Evolutionary conservation across 164 flowering plant genomes (phyloP).

Genomic region (Aristolochia californica): DNA sequence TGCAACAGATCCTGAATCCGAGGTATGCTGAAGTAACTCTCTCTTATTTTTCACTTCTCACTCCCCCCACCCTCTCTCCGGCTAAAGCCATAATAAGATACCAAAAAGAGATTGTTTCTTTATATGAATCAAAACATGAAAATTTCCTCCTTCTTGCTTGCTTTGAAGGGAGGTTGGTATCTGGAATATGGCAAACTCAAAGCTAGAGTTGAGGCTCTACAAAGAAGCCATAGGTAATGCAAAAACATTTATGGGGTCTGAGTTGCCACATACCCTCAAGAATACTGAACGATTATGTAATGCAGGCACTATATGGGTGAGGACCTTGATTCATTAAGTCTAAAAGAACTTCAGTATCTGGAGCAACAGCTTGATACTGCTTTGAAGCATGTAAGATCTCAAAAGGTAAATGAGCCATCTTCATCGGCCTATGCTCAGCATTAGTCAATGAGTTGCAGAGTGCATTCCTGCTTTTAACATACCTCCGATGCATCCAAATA

Average conservation of each 20-base stretch:
- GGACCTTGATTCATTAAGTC: conserved; percentile 45
- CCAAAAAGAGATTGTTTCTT: not conserved
- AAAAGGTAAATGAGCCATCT: conserved; percentile 40
- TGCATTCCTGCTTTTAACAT: too few relatives aligned
- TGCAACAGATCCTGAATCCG: conserved; percentile 21
- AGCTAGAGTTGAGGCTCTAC: conserved; percentile 45
- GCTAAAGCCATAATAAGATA: too few relatives aligned
- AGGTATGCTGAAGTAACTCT: conserved; percentile 21
- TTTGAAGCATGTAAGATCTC: conserved; percentile 50
- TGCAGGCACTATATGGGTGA: conserved; percentile 36
- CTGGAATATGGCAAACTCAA: conserved; percentile 46
- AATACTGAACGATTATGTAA: too few relatives aligned
- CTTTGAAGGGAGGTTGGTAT: conserved; percentile 36
- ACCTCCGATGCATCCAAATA: not conserved
- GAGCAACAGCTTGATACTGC: conserved; percentile 69
- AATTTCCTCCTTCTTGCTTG: not conserved
- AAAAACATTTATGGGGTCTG: not conserved
- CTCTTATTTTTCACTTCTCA: too few relatives aligned
- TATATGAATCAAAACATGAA: not conserved
- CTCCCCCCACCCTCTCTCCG: too few relatives aligned
- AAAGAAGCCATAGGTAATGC: conserved; percentile 51
- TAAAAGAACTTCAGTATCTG: conserved; percentile 66
- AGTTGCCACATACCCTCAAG: not conserved
- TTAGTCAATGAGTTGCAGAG: too few relatives aligned
- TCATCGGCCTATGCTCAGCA: not conserved